Conservation (phyloP, 139 green algal species). For the Tetratostichococcus sp. region DNA sequence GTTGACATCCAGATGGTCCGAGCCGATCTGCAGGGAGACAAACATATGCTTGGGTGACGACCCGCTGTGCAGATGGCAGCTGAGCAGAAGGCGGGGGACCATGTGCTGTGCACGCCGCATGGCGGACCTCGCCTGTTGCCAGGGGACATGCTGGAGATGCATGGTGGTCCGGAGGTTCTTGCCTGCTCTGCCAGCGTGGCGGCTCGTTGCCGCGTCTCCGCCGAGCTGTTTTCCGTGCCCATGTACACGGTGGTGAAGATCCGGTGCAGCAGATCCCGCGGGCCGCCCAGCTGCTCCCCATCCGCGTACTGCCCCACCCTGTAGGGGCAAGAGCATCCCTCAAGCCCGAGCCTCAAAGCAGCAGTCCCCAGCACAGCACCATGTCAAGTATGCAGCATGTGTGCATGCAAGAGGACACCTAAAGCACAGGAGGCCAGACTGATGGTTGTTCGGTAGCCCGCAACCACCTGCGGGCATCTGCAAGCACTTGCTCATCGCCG, state of each 20-base stretch:
- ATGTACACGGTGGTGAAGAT: conserved; percentile 93
- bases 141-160: too few species aligned
- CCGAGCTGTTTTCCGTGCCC: conserved; percentile 87
- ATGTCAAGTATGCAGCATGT: too few species aligned
- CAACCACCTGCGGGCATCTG: conserved; percentile 62
- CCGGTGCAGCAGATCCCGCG: conserved; percentile 64
- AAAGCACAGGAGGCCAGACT: too few species aligned
- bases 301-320: conserved; percentile 62
- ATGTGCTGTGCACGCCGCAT: too few species aligned
- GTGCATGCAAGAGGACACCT: too few species aligned
- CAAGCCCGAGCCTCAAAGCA: too few species aligned
- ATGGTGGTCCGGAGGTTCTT: too few species aligned
- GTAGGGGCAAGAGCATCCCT: neutral
- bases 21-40: conserved; percentile 63
- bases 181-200: conserved; percentile 37
- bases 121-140: too few species aligned
- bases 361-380: too few species aligned
- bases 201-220: conserved; percentile 53
- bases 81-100: neutral
- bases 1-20: conserved; percentile 75
- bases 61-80: too few species aligned
- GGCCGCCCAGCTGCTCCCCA: conserved; percentile 23
- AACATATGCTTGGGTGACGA: too few species aligned
- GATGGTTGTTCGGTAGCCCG: too few species aligned
- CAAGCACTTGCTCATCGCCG: conserved; percentile 62